Base-by-base conservation (phyloP, 2,329 filamentous ascomycete species). In the Trichoderma sp. region DNA sequence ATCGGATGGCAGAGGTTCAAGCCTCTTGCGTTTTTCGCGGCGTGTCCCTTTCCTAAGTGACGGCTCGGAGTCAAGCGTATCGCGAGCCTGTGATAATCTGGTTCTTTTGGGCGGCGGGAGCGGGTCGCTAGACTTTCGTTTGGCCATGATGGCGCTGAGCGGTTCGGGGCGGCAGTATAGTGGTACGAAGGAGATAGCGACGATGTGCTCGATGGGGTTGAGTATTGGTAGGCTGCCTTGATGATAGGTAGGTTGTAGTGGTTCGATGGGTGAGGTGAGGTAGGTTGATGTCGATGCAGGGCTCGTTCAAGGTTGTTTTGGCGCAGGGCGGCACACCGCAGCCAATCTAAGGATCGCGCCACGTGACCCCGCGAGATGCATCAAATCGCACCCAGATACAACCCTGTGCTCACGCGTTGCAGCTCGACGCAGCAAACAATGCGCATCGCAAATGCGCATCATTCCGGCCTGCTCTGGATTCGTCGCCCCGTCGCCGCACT, bases 1-100 rank as follows among this genome's bases (percentile, higher is more conserved):
- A 34, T 50, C 21, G 12, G n/a, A n/a, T 43, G 57, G 15, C 12
- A 19, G 10, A 1, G 5, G 9, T 39, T 14, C 19, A 30, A 4
- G 41, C 45, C 57, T 41, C 44, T 60, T 60, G 28, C 56, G 43
- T 19, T 48, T 59, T 10, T 59, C 56, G n/a, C 14, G 43, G 10
- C 14, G 43, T n/a, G 26, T 17, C 21, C 21, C 34, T 1, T n/a
- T 51, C 24, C 7, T 24, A 19, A 41, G 45, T 1, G 58, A 44
- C 7, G 5, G 19, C 19, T 43, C 26, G 57, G 15, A 24, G 2
- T 61, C 24, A 5, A 44, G 43, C 9, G 43, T 15, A 47, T 47
- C 55, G 17, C 21, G 21, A 17, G 21, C 34, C 24, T 30, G 45
- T 30, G 58, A 26, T 12, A 61, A 26, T 57, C 24, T 52, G 58